A percentile compares a stretch with the other conserved stretches of the same genome.
Conservation (phyloP, 2,329 filamentous ascomycete species). For the Myotisia sp. region DNA sequence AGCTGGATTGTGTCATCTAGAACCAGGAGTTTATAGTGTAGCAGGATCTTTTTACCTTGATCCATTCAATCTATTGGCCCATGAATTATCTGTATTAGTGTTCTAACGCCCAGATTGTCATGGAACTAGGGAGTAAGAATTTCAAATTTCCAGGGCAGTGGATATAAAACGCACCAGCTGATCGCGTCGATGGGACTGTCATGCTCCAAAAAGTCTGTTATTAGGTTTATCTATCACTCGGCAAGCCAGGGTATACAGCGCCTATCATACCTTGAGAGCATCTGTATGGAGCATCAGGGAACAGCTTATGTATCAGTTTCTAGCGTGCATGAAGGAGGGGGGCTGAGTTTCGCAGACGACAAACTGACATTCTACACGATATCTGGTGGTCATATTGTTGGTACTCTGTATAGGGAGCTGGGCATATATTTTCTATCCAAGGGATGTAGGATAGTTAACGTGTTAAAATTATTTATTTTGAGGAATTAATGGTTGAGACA, state of each 20-base stretch:
- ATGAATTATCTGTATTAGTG: background rate
- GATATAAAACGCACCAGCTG: conserved; percentile 67
- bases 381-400: conserved; percentile 33
- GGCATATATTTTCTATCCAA: no score
- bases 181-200: conserved; percentile 78
- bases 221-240: background rate
- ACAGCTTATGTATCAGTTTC: background rate
- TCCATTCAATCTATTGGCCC: conserved; percentile 58
- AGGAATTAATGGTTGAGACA: no score
- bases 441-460: background rate
- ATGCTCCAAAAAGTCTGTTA: conserved; percentile 34
- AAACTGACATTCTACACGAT: conserved; percentile 55
- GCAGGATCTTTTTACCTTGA: conserved; percentile 46
- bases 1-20: background rate
- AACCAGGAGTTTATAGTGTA: background rate
- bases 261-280: conserved; percentile 44
- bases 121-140: background rate
- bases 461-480: no score
- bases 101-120: background rate
- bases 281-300: conserved; percentile 33
- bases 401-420: no score
- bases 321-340: background rate
- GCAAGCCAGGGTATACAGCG: no score
- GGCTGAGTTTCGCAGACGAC: background rate
- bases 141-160: no score